Conservation (phyloP, 768 basidiomycete species). For the Leccinum subgranulosum region DNA sequence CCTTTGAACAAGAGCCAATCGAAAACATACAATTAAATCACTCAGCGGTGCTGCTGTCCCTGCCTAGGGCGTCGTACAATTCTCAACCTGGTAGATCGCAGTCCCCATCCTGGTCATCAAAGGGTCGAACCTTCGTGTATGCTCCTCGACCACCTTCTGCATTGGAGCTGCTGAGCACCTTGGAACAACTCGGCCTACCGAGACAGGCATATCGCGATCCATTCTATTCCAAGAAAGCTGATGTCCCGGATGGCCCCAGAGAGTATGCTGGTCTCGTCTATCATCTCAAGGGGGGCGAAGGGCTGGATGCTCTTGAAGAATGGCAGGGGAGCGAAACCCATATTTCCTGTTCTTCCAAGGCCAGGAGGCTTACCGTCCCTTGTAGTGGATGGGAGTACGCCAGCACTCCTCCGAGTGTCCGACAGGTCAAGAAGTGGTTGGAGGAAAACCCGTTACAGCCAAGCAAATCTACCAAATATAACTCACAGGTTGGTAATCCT, state of each 20-base stretch:
- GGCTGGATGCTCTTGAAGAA: slow-evolving; percentile 54
- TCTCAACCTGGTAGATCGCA: slow-evolving; percentile 4
- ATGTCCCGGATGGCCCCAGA: slow-evolving; percentile 64
- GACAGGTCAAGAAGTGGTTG: slow-evolving; percentile 56
- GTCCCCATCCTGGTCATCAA: background rate
- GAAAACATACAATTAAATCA: background rate
- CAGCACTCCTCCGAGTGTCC: slow-evolving; percentile 58
- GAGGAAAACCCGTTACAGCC: slow-evolving; percentile 20
- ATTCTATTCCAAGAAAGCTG: slow-evolving; percentile 69
- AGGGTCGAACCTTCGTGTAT: slow-evolving; percentile 41
- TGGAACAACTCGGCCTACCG: slow-evolving; percentile 49
- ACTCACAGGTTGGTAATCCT: slow-evolving; percentile 49
- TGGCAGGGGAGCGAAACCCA: slow-evolving; percentile 41
- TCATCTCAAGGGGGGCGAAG: slow-evolving; percentile 60
- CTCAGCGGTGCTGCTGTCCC: background rate
- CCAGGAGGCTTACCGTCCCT: slow-evolving; percentile 19
- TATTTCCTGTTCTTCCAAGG: background rate
- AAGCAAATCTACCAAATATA: slow-evolving; percentile 22
- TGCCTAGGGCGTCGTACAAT: slow-evolving; percentile 19
- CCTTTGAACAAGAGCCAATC: slow-evolving; percentile 10
- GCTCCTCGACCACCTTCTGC: slow-evolving; percentile 47
- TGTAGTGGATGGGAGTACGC: slow-evolving; percentile 82
- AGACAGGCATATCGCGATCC: slow-evolving; percentile 71
- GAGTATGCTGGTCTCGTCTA: slow-evolving; percentile 83
- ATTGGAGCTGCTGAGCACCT: slow-evolving; percentile 41